phyloP scores from a whole-genome alignment of 345 rosid genomes.

The Streptanthus diversifolius region DNA sequence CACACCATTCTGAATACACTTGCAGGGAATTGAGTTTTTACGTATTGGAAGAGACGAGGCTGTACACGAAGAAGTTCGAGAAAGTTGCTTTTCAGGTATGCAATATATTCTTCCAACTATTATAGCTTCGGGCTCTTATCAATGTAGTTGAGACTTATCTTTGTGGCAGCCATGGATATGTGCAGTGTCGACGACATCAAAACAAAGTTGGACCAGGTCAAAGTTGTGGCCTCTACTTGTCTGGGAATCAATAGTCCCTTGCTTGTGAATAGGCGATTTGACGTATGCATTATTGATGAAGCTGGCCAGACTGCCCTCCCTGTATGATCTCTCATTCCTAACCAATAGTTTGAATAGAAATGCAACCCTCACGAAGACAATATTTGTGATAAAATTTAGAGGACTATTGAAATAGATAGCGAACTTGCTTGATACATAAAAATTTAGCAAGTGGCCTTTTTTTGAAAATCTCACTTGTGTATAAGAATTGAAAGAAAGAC shows the following conservation, averaged over 20 bases:
- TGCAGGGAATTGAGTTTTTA: conserved; percentile 77
- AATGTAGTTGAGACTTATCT: conserved; percentile 30
- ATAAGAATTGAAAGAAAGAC: conserved; percentile 3
- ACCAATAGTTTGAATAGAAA: neutral
- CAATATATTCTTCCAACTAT: conserved; percentile 8
- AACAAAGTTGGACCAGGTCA: conserved; percentile 61
- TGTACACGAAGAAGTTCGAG: conserved; percentile 75
- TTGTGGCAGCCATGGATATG: conserved; percentile 48
- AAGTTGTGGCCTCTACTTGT: conserved; percentile 94
- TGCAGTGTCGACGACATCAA: conserved; percentile 66
- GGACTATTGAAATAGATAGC: neutral
- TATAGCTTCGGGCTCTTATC: conserved; percentile 22
- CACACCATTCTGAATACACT: neutral
- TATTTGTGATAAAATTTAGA: neutral
- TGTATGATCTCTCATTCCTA: conserved; percentile 46
- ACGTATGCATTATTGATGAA: conserved; percentile 94
- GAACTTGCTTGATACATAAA: neutral
- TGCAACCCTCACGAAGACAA: neutral
- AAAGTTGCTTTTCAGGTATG: conserved; percentile 73
- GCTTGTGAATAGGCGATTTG: conserved; percentile 79
- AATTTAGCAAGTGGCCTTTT: neutral
- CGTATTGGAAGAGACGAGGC: conserved; percentile 90
- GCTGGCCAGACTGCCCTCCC: conserved; percentile 97
- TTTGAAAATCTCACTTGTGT: neutral
- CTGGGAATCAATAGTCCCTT: conserved; percentile 86